These are phyloP conservation scores for Ophiorrhiza pumila DNA, from an alignment of 257 asterid species.

Conservation along the genomic window DNA sequence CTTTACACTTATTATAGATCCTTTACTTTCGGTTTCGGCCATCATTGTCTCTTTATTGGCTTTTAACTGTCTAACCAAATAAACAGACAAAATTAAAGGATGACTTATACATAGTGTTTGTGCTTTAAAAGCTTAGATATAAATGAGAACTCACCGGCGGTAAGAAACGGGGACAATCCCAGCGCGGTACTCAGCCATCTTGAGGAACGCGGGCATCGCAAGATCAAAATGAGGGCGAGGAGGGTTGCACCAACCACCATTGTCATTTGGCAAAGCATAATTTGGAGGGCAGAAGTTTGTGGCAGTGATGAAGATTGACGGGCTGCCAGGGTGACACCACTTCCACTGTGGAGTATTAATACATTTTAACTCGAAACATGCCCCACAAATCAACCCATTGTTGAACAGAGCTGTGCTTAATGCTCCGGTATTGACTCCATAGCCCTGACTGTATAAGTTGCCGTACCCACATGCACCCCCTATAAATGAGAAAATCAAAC, in stretches of 20 bases:
- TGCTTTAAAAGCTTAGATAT: not conserved
- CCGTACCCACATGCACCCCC: slow-evolving; percentile 94
- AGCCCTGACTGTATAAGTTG: slow-evolving; percentile 68
- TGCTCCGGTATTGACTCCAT: slow-evolving; percentile 73
- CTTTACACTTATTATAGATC: too few relatives aligned
- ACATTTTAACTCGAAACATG: slow-evolving; percentile 77
- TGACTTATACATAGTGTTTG: not conserved
- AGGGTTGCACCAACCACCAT: slow-evolving; percentile 47
- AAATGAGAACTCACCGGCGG: slow-evolving; percentile 24
- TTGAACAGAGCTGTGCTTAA: slow-evolving; percentile 78
- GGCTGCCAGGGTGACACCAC: slow-evolving; percentile 54
- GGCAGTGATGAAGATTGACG: slow-evolving; percentile 35
- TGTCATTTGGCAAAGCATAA: slow-evolving; percentile 28
- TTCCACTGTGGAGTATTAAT: slow-evolving; percentile 42
- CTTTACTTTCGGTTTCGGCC: slow-evolving; percentile 6
- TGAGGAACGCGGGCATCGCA: slow-evolving; percentile 37
- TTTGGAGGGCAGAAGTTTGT: slow-evolving; percentile 42
- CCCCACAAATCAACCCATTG: slow-evolving; percentile 66
- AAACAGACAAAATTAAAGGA: not conserved
- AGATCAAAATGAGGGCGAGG: slow-evolving; percentile 44
- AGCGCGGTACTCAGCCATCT: slow-evolving; percentile 33
- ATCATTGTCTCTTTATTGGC: not conserved
- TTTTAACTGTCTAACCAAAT: not conserved
- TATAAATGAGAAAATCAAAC: slow-evolving; percentile 20
- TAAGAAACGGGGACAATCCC: slow-evolving; percentile 37